A percentile compares a stretch with the other conserved stretches of the same genome.
Evolutionary conservation across 2,329 filamentous ascomycete species (phyloP).

Genomic region (Botrytis sinoallii): DNA sequence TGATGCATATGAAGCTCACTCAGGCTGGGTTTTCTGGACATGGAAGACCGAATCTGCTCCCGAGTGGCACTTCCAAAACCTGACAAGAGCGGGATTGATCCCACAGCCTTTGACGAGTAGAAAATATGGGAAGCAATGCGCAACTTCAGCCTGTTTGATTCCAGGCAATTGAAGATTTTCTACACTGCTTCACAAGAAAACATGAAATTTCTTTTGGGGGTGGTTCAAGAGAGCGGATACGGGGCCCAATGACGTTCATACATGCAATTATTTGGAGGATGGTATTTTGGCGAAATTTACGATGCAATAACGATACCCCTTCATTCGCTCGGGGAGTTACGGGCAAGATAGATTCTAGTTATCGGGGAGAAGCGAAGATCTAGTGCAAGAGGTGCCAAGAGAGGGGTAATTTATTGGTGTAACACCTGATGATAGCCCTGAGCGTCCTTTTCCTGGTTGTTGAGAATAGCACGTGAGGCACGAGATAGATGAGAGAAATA

Average conservation of each 20-base stretch:
- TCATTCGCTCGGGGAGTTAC: constrained; percentile 16
- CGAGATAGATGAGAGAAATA: not conserved
- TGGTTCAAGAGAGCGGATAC: no score
- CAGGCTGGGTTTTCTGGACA: constrained; percentile 44
- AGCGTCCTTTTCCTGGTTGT: no score
- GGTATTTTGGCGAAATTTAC: constrained; percentile 8
- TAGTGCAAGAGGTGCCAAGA: not conserved
- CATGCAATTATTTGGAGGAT: not conserved
- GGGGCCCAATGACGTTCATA: not conserved
- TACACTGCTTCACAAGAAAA: not conserved
- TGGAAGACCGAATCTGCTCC: constrained; percentile 44
- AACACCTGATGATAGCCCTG: not conserved
- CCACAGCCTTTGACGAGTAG: constrained; percentile 40
- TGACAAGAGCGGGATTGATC: constrained; percentile 41
- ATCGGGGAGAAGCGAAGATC: not conserved
- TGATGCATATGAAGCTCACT: constrained; percentile 42
- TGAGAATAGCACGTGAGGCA: not conserved
- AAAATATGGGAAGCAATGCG: constrained; percentile 33
- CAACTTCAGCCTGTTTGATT: constrained; percentile 31
- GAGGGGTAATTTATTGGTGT: not conserved
- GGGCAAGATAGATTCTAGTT: not conserved
- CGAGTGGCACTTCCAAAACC: constrained; percentile 43
- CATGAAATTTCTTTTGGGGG: not conserved
- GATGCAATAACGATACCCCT: constrained; percentile 19
- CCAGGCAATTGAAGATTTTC: constrained; percentile 30